Base-by-base conservation (phyloP, 441 rosid genomes). In the Aleurites moluccanus region DNA sequence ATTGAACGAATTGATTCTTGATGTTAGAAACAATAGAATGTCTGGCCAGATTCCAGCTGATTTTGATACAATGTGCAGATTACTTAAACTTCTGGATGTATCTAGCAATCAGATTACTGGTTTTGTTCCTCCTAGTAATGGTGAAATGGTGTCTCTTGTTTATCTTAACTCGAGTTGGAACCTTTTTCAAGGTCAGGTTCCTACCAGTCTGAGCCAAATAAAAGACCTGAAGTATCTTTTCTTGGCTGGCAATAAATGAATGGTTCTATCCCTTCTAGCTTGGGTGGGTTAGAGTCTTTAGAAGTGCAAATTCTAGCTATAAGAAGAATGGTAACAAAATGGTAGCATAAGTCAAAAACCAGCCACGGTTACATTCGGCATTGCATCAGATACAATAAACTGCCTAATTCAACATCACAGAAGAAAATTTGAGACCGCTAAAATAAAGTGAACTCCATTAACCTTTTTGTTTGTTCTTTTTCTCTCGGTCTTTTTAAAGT, bases 21-120 rank as follows among this genome's bases (percentile, higher is more conserved):
- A 88, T 83, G 71, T 90, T 63, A 88, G 94, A 79, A 64, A 73
- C 83, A 90, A 88, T 78, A 77, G 45, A 72, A 73, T 88, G 44
- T 69, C 85, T 38, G 94, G 89, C 53, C 81, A 71, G 72, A 67
- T 88, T 78, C 89, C 88, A 2, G 79, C 73, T 52, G 80, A 81
- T 35, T 70, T 88, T 69, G 86, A 81, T 74, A 75, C 75, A 30
- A 57, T 65, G 69, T 88, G 94, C 79, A 80, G 81, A 70, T 86
- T 90, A 11, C 84, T 83, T 65, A 76, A 75, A 53, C 77, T 76
- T 73, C 73, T 90, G 61, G 91, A 88, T 83, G 88, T 83, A 14
- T 86, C 90, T 15, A n/a, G 65, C 68, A 90, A 90, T 87, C 84
- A 78, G 77, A 82, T 90, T 77, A 20, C 56, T 3, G 89, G 92